Evolutionary conservation across 2,329 filamentous ascomycete species (phyloP), one percentile per base, ranked within the genome.

Genomic region (Dichotomopilus funicola): DNA sequence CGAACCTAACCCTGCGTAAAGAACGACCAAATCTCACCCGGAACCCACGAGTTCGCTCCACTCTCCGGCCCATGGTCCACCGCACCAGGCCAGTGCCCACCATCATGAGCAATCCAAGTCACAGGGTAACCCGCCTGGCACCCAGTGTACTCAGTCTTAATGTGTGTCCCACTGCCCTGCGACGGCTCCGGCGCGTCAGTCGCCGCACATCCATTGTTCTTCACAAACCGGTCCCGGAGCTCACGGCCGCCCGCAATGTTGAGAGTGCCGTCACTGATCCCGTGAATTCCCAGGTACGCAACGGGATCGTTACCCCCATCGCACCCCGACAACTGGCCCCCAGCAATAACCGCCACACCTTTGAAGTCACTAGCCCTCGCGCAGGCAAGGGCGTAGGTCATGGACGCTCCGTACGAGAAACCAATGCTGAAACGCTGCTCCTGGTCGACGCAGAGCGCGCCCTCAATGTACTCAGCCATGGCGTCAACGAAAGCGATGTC

Each of bases 341-440:
- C 56, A 0, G 57, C 56, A 1, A 62, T 9, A 0, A 55, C 57
- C 4, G 61, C 68, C 12, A 77, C 68, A 43, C 71, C 74, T 40
- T 70, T 68, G 63, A 75, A 70, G 47, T 63, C 55, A 37, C 62
- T 59, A 12, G 72, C 66, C n/a, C 69, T 68, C 3, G 72, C 67
- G 59, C 73, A 77, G 4, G 74, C 73, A 8, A 75, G 61, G 1
- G 68, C 65, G 62, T 68, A 73, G 3, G 67, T 68, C 71, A 77
- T 76, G 43, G 69, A 68, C 44, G 67, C 73, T 40, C 74, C 73
- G 59, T 73, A 75, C 56, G 70, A 72, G 63, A 73, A 76, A n/a
- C 73, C 73, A 1, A 71, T 72, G 19, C 71, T 66, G 63, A 75
- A 77, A 53, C 71, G 66, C 53, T 69, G 67, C 38, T 63, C 65